Base-by-base conservation (phyloP, 2,329 filamentous ascomycete genomes). In the Neonectria ditissima region DNA sequence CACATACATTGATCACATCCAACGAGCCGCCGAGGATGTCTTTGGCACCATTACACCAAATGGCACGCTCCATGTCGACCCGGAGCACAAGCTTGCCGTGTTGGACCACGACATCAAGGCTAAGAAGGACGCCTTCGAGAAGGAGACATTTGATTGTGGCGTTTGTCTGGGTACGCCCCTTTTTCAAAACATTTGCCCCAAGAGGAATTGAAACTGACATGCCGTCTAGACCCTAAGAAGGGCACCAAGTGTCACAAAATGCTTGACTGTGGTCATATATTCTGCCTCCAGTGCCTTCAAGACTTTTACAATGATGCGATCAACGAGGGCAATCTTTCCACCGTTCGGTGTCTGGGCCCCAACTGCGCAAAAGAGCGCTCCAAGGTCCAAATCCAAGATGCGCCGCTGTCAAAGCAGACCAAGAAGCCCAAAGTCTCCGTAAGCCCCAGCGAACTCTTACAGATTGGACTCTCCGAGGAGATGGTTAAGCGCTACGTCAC, bases 261-360 rank as follows among this genome's bases (percentile, higher is more conserved):
- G 84, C 80, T 91, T 48, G 89, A 91, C 62, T 99, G 96, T 77
- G 89, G 88, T 0, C 95, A 99, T 76, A 93, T 98, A 39, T 99
- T 98, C 75, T 99, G 96, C 77, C 81, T 91, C 18, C 79, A 88
- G n/a, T 99, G 96, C 74, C 83, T 99, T 3, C 91, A 92, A 66
- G 93, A 95, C 71, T 97, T 95, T 71, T 98, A 97, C 83, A 93
- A 91, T 70, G 90, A 89, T 67, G 94, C 93, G 69, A 97, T 99
- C 72, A 88, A 84, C 0, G 92, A 97, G 74, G 96, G 96, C 1
- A 91, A 97, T 72, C 83, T 99, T 18, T 84, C 89, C 52, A 87
- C 87, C 8, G 90, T 99, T 30, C 91, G 90, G 66, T 99, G 96
- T 74, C 83, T 97, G 30, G 86, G 90, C 13, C 93, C 93, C 0